Conservation (phyloP, 2,329 filamentous ascomycete species). For the Blastomyces parvus region DNA sequence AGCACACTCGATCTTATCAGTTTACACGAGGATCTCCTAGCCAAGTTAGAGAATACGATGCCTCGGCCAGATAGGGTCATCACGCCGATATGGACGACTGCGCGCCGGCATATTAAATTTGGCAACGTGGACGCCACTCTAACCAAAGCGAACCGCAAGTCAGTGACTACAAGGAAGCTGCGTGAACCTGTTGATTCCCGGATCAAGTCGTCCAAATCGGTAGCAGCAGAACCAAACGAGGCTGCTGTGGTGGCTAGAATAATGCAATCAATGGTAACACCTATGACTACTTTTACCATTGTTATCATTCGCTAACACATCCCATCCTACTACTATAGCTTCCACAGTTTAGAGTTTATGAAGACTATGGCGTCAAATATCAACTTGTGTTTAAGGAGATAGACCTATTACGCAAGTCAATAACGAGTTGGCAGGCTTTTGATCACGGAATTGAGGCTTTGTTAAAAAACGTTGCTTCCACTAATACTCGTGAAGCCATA, state of each 20-base stretch:
- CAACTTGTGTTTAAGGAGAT: slow-evolving; percentile 75
- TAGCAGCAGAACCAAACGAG: slow-evolving; percentile 45
- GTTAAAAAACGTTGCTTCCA: slow-evolving; percentile 62
- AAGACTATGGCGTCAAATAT: slow-evolving; percentile 86
- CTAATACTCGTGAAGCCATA: slow-evolving; percentile 53
- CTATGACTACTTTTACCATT: not conserved
- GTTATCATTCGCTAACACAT: slow-evolving; percentile 31
- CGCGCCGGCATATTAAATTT: slow-evolving; percentile 38
- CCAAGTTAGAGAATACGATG: slow-evolving; percentile 60
- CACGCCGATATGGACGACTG: slow-evolving; percentile 16
- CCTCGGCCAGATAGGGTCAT: slow-evolving; percentile 32
- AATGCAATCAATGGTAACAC: slow-evolving; percentile 43
- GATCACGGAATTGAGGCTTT: slow-evolving; percentile 79
- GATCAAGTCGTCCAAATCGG: slow-evolving; percentile 29
- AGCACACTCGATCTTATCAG: slow-evolving; percentile 72
- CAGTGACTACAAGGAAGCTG: slow-evolving; percentile 18
- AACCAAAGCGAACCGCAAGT: slow-evolving; percentile 9
- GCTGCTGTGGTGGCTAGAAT: slow-evolving; percentile 46
- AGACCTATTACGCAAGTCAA: slow-evolving; percentile 55
- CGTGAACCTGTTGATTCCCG: slow-evolving; percentile 23
- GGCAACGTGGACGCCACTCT: slow-evolving; percentile 37
- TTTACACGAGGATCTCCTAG: slow-evolving; percentile 72
- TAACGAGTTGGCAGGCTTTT: slow-evolving; percentile 67
- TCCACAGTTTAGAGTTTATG: slow-evolving; percentile 72
- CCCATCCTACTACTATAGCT: slow-evolving; percentile 51